Base-by-base conservation (phyloP, 352 stramenopile species). In the Pythium biforme region DNA sequence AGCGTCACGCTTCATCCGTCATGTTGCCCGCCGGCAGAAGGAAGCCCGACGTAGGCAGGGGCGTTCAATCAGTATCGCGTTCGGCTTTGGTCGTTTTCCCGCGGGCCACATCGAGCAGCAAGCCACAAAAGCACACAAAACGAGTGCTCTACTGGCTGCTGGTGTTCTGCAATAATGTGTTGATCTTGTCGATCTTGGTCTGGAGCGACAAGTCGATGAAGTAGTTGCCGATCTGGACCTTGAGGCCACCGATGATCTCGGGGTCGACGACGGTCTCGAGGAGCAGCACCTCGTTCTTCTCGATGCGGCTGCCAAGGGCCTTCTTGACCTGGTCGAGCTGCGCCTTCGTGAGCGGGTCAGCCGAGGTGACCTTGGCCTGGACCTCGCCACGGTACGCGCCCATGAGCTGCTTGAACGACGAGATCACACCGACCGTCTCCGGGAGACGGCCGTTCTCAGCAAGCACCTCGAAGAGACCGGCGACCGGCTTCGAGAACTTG, bases 151-250 rank as follows among this genome's bases (percentile, higher is more conserved):
- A 69, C 62, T 64, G 55, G 62, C 62, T 55, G 62, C 62, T 59
- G 31, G 78, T 77, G 73, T 83, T 89, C 31, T 80, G 77, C 65
- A 92, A 73, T 75, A 92, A 81, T 71, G 73, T 87, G 76, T 95
- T 88, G 74, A 96, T 94, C 83, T 97, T 96, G 69, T 98, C 94
- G 77, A 99, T 98, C 79, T 96, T 95, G 64, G 86, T 97, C 50
- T 88, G 86, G 51, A 98, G 84, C 70, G 92, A 98, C 69, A 99
- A 74, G 81, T 99, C 96, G 70, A 99, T 97, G 79, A 99, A 99
- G 83, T 97, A 96, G 81, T 98, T 97, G 68, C 94, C 96, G 77
- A 98, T 98, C 81, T 98, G 94, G 65, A 99, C 93, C 82, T 98
- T 97, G 60, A 99, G 86, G 65, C 96, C 96, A 34, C 96, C 96